phyloP scores from a whole-genome alignment of 352 stramenopile genomes.

The Globisporangium radiosum region DNA sequence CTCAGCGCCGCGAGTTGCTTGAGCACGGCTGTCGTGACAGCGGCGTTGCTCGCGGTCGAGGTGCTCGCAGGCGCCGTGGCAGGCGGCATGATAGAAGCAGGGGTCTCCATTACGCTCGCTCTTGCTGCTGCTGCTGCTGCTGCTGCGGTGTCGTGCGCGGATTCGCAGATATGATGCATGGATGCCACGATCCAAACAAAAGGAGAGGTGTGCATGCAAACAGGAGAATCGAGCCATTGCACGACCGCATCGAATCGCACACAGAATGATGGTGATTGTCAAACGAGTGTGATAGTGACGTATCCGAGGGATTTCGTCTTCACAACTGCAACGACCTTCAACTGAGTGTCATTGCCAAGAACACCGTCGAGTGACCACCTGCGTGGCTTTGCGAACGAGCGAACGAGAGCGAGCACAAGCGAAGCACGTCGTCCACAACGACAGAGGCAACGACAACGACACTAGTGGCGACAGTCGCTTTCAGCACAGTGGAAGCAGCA shows the following conservation, averaged over 20 bases:
- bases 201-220: not conserved
- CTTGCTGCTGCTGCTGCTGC: not conserved
- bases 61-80: not conserved
- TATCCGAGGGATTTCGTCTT: not conserved
- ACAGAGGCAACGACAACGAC: too few relatives aligned
- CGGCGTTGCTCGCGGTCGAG: conserved; percentile 3
- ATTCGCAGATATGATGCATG: not conserved
- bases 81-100: not conserved
- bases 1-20: conserved; percentile 13
- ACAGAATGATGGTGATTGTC: not conserved
- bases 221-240: not conserved
- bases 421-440: too few relatives aligned
- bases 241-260: not conserved
- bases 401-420: too few relatives aligned
- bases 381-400: too few relatives aligned
- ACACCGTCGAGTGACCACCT: too few relatives aligned
- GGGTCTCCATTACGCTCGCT: not conserved
- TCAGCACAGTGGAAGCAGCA: too few relatives aligned
- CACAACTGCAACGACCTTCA: not conserved
- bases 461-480: too few relatives aligned
- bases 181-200: too few relatives aligned
- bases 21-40: conserved; percentile 8
- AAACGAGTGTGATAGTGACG: not conserved
- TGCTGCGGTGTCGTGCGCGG: not conserved
- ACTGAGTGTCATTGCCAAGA: not conserved